Evolutionary conservation across 202 grass and related monocot genomes (phyloP).

Genomic region (Saccharum hybrid): DNA sequence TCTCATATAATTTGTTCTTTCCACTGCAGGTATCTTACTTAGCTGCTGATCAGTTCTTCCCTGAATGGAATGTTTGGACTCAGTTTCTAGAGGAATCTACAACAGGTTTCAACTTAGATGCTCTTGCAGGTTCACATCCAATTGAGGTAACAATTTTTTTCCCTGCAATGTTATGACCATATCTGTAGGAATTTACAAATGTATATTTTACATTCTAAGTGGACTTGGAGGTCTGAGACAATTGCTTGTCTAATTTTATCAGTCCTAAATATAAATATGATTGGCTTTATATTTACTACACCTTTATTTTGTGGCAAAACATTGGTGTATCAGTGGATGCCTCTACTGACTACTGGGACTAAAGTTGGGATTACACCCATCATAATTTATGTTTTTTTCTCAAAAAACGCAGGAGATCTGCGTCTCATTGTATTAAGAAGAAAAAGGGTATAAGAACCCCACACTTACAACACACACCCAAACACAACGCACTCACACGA

Average conservation of each 20-base stretch:
- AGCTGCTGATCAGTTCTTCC: slow-evolving; percentile 77
- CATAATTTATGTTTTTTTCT: background rate
- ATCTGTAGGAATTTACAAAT: slow-evolving; percentile 3
- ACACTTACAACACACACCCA: no score
- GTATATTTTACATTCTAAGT: slow-evolving; percentile 1
- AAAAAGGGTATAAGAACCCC: background rate
- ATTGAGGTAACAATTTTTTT: slow-evolving; percentile 71
- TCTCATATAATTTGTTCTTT: slow-evolving; percentile 32
- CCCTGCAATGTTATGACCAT: slow-evolving; percentile 1
- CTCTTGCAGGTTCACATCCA: slow-evolving; percentile 89
- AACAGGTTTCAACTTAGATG: slow-evolving; percentile 77
- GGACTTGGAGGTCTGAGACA: slow-evolving; percentile 11
- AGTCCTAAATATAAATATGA: slow-evolving; percentile 21
- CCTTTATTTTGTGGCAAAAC: slow-evolving; percentile 27
- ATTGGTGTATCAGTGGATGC: background rate
- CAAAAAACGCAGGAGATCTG: no score
- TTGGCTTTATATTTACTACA: slow-evolving; percentile 16
- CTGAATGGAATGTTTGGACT: slow-evolving; percentile 98
- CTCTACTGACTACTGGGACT: background rate
- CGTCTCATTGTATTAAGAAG: no score
- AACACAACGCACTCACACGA: no score
- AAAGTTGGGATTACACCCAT: background rate
- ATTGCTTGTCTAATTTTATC: slow-evolving; percentile 6
- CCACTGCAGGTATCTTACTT: slow-evolving; percentile 75
- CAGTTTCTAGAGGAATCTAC: slow-evolving; percentile 88